These are phyloP conservation scores for Eucalyptus camaldulensis DNA, from an alignment of 345 rosid species.

Conservation along the genomic window DNA sequence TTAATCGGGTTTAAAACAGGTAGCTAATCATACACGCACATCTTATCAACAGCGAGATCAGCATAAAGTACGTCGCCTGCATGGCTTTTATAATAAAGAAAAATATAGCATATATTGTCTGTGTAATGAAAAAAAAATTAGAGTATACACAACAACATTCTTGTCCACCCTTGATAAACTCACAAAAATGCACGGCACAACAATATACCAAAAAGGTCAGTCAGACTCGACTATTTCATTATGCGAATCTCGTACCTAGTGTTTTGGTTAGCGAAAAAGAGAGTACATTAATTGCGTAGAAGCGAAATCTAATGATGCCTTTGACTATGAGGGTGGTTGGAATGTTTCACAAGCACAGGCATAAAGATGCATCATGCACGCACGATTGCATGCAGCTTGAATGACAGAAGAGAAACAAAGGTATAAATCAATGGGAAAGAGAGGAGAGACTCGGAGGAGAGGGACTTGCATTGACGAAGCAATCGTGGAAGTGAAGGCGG, in stretches of 20 bases:
- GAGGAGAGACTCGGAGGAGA: not conserved
- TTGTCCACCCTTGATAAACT: not conserved
- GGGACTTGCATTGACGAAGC: slow-evolving; percentile 41
- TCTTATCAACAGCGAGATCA: not conserved
- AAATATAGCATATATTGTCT: not conserved
- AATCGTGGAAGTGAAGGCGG: slow-evolving; percentile 59
- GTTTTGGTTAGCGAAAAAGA: not conserved
- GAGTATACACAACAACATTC: not conserved
- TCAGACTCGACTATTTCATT: not conserved
- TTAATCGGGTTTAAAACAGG: not conserved
- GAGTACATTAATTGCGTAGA: not conserved
- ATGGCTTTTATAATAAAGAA: not conserved
- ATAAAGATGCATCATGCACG: not conserved
- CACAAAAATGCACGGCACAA: not conserved
- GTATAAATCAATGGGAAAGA: not conserved
- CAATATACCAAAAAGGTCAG: not conserved
- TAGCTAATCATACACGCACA: not conserved
- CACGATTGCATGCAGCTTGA: not conserved
- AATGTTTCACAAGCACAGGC: not conserved
- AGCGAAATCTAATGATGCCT: not conserved
- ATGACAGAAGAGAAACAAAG: not conserved
- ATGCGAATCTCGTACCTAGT: not conserved
- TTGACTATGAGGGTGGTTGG: not conserved
- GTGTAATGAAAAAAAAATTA: not conserved
- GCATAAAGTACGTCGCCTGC: not conserved